Base-by-base conservation (phyloP, 2,329 filamentous ascomycete species). In the Eutypa lata region DNA sequence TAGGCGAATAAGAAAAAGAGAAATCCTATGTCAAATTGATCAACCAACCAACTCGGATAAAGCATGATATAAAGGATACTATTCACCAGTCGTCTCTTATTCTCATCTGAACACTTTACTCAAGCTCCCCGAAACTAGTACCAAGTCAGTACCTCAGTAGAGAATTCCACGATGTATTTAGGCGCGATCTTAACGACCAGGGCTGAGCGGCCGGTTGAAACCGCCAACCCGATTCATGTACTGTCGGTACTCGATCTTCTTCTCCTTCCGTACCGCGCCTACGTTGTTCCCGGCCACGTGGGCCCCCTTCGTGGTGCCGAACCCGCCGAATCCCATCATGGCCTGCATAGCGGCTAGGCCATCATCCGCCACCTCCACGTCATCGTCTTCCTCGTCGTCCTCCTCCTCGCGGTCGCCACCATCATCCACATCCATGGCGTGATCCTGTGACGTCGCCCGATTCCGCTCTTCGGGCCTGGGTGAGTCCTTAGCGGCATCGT, bases 231-330 rank as follows among this genome's bases (percentile, higher is more conserved):
- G 82, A 67, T 94, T 94, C 85, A 99, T 99, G 72, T 99, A 99
- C 81, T 99, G 94, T 62, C 94, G 82, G 67, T 97, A 97, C 76
- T 95, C 84, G 14, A 87, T 89, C 83, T 91, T 92, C 84, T 96
- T 97, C 74, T 94, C 91, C 78, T 94, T 97, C 61, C 87, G 79
- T 49, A 97, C 85, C 0, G 79, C 90, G 51, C 89, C 92, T 42
- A 87, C 84, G 66, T 91, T 85, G 68, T 99, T 99, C 2, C 94
- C 94, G 0, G 83, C 80, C 1, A 99, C 86, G 68, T 97, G 95
- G 51, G 88, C 91, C 55, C 89, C 85, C 72, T 97, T 95, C 19
- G 94, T 97, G 22, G 84, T 86, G 53, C 86, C 87, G 72, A 97
- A 99, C 1, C 81, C 83, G 18, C 85, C 85, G 66, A 99, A 97